Evolutionary conservation across 352 stramenopile species (phyloP).

Genomic region (Phytophthora agathidicida): DNA sequence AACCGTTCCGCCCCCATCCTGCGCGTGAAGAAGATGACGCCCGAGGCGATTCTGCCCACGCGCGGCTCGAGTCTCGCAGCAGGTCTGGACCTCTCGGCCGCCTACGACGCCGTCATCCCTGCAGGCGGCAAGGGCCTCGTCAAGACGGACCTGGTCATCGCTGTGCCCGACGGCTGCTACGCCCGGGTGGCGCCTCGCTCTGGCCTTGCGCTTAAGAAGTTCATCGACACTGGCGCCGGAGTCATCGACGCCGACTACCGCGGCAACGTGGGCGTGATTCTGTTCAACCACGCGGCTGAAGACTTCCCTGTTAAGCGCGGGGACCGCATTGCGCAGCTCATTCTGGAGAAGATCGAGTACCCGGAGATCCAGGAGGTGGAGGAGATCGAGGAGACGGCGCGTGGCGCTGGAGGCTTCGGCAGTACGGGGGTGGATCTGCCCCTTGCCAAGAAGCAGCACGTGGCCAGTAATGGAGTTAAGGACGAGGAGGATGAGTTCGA

Average conservation of each 20-base stretch:
- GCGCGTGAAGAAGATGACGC: slow-evolving; percentile 86
- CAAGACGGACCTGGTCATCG: slow-evolving; percentile 97
- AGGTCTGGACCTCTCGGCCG: slow-evolving; percentile 85
- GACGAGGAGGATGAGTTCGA: slow-evolving; percentile 20
- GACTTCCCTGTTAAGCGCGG: slow-evolving; percentile 95
- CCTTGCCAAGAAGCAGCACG: slow-evolving; percentile 51
- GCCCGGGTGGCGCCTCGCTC: slow-evolving; percentile 93
- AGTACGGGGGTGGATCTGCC: slow-evolving; percentile 90
- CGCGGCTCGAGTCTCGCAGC: slow-evolving; percentile 80
- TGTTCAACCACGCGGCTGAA: slow-evolving; percentile 97
- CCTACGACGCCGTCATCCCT: slow-evolving; percentile 90
- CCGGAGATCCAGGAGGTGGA: slow-evolving; percentile 91
- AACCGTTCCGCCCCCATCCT: slow-evolving; percentile 46
- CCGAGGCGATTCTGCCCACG: slow-evolving; percentile 80
- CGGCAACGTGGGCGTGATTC: slow-evolving; percentile 97
- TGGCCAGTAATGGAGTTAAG: slow-evolving; percentile 15
- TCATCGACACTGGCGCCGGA: slow-evolving; percentile 97
- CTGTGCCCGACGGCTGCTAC: slow-evolving; percentile 95
- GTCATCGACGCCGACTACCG: slow-evolving; percentile 99
- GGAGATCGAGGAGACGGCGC: slow-evolving; percentile 94
- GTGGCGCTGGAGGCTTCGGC: slow-evolving; percentile 96
- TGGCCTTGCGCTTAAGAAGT: slow-evolving; percentile 97
- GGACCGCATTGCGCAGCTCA: slow-evolving; percentile 98
- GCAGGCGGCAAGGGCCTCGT: slow-evolving; percentile 94
- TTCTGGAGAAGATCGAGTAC: slow-evolving; percentile 96